phyloP scores from a whole-genome alignment of 2,329 filamentous ascomycete genomes.

The Aspergillus awamori region DNA sequence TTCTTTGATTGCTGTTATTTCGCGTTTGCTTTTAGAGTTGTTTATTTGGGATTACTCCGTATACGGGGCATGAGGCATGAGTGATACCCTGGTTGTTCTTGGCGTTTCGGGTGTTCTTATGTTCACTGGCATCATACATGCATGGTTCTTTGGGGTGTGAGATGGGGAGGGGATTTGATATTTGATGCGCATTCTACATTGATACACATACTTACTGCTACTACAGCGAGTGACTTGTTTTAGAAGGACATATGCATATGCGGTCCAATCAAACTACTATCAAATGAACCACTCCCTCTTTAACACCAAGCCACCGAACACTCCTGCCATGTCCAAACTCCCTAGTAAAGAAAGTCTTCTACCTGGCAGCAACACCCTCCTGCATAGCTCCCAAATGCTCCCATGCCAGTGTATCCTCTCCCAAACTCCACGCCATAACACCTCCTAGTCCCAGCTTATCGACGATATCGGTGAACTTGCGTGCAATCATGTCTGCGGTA shows the following conservation, averaged over 20 bases:
- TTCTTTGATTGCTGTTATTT: background rate
- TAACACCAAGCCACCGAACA: background rate
- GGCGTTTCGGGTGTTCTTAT: background rate
- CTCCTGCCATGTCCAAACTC: background rate
- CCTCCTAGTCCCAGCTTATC: slow-evolving; percentile 63
- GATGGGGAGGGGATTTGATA: too few relatives aligned
- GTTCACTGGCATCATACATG: background rate
- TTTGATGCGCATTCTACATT: too few relatives aligned
- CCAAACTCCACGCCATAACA: slow-evolving; percentile 75
- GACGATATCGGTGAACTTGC: slow-evolving; percentile 66
- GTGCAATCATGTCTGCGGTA: slow-evolving; percentile 60
- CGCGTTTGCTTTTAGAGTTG: too few relatives aligned
- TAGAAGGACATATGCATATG: too few relatives aligned
- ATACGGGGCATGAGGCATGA: slow-evolving; percentile 19
- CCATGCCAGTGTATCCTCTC: slow-evolving; percentile 61
- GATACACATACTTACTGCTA: too few relatives aligned
- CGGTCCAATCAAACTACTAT: too few relatives aligned
- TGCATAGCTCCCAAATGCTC: slow-evolving; percentile 50
- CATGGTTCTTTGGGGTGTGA: too few relatives aligned
- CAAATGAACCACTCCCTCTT: background rate
- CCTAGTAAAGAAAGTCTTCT: background rate
- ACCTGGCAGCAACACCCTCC: slow-evolving; percentile 28
- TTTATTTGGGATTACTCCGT: slow-evolving; percentile 13
- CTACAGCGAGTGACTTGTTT: too few relatives aligned
- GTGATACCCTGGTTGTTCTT: slow-evolving; percentile 21